Conservation (phyloP, 2,329 filamentous ascomycete species). For the Chaetomiaceae sp. region DNA sequence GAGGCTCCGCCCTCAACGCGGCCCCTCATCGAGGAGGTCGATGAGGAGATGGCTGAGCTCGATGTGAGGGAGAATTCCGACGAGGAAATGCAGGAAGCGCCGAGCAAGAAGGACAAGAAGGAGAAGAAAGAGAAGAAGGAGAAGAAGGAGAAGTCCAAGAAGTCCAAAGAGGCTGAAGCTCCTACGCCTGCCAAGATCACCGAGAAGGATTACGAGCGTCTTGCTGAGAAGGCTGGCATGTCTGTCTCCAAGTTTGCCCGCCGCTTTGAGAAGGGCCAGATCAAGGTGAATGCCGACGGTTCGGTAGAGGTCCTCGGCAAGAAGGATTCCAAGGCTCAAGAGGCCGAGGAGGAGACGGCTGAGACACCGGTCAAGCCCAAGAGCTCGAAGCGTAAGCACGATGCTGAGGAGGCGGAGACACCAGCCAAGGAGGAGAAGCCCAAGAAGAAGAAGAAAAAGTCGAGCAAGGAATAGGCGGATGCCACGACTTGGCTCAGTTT, state of each 20-base stretch:
- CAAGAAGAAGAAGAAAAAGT: constrained; percentile 48
- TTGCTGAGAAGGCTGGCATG: constrained; percentile 64
- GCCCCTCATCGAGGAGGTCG: constrained; percentile 42
- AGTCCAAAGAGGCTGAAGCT: constrained; percentile 26
- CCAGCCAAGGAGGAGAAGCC: constrained; percentile 56
- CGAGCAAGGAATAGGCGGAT: constrained; percentile 24
- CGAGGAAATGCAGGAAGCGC: constrained; percentile 26
- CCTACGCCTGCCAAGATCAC: constrained; percentile 41
- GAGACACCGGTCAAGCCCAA: constrained; percentile 42
- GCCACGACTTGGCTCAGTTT: constrained; percentile 6
- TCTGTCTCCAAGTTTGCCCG: constrained; percentile 73
- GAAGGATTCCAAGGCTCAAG: constrained; percentile 63
- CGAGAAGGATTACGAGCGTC: constrained; percentile 53
- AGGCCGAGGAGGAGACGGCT: constrained; percentile 51
- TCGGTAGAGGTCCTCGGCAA: constrained; percentile 66
- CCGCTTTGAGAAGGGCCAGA: constrained; percentile 72
- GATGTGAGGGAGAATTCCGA: constrained; percentile 12
- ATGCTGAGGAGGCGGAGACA: constrained; percentile 64
- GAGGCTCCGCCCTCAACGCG: constrained; percentile 53
- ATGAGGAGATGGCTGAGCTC: constrained; percentile 34
- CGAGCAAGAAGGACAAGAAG: constrained; percentile 22
- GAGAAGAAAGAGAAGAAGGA: constrained; percentile 37
- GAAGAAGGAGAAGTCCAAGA: constrained; percentile 37
- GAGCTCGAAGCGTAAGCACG: constrained; percentile 64
- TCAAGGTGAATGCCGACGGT: constrained; percentile 61